Conservation (phyloP, 2,329 filamentous ascomycete genomes). For the Pseudogymnoascus sp. region DNA sequence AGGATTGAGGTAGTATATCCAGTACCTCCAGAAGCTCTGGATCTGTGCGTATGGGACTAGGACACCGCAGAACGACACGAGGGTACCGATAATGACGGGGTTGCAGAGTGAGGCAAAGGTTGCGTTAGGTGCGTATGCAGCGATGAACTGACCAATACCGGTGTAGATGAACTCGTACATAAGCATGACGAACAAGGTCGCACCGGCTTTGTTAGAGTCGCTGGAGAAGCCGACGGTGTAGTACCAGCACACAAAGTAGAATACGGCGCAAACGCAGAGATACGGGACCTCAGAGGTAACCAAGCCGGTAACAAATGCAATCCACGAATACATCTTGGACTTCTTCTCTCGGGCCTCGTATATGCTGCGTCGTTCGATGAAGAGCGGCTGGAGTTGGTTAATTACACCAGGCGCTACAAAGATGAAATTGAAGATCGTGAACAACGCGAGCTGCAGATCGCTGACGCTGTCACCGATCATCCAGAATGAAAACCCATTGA, state of each 20-base stretch:
- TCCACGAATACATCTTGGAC: conserved; percentile 55
- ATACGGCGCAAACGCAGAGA: conserved; percentile 38
- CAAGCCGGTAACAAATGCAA: conserved; percentile 50
- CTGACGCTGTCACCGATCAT: conserved; percentile 46
- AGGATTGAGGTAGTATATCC: conserved; percentile 51
- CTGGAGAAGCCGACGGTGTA: conserved; percentile 43
- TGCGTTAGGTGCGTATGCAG: conserved; percentile 55
- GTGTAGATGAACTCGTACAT: conserved; percentile 57
- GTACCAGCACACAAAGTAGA: conserved; percentile 51
- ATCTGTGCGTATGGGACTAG: conserved; percentile 61
- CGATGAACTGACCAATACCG: conserved; percentile 55
- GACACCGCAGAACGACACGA: conserved; percentile 69
- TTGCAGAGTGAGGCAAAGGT: conserved; percentile 54
- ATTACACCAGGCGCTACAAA: conserved; percentile 55
- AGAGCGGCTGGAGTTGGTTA: conserved; percentile 53
- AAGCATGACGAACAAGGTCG: conserved; percentile 49
- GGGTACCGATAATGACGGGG: conserved; percentile 52
- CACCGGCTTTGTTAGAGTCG: conserved; percentile 38
- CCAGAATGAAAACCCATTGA: conserved; percentile 59
- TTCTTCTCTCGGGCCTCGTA: conserved; percentile 56
- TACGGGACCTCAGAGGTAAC: conserved; percentile 43
- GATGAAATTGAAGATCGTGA: conserved; percentile 58
- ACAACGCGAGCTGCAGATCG: conserved; percentile 50
- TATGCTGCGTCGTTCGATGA: conserved; percentile 50
- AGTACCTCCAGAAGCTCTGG: conserved; percentile 58